Evolutionary conservation across 2,329 filamentous ascomycete genomes (phyloP), one percentile per base, ranked within the genome.

Genomic region (Metarhizium rileyi): DNA sequence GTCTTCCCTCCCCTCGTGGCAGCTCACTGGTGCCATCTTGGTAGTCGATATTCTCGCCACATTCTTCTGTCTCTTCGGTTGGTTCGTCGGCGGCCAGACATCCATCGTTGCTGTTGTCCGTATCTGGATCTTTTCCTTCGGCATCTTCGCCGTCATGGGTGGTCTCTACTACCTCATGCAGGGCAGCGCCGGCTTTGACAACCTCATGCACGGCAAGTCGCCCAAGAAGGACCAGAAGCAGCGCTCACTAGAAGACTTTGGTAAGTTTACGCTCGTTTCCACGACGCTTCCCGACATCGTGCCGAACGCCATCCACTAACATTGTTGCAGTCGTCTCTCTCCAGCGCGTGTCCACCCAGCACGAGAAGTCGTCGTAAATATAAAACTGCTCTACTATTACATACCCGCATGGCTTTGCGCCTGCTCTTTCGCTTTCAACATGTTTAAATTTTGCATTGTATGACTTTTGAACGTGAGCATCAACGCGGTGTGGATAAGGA

Each of bases 41-140:
- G 57, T 88, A 46, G 89, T 95, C 62, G 88, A 95, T 63, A 77
- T 93, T 59, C 70, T 94, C 51, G 88, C 89, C 55, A 94, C 88
- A 36, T 77, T 89, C 67, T 94, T 95, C 80, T 84, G 80, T 67
- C 72, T 91, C 64, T 94, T 88, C 66, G 89, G 89, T 66, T 91
- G 80, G 78, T 93, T 94, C 71, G 77, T 84, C 54, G 25, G 56
- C 56, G 74, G 78, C 46, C 70, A 80, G 56, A 91, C 87, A 53
- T 85, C 80, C 61, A 89, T 91, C 55, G 86, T 94, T 56, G 83
- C 87, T 44, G 85, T 95, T 48, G 83, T 94, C 63, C 86, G 88
- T 77, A 79, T 94, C 65, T 95, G 88, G 87, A 81, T 93, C 62
- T 93, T 90, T 76, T 90, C 88, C 16, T 88, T 94, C 65, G 90